Evolutionary conservation across 257 asterid species (phyloP).

Genomic region (Ocimum tenuiflorum): DNA sequence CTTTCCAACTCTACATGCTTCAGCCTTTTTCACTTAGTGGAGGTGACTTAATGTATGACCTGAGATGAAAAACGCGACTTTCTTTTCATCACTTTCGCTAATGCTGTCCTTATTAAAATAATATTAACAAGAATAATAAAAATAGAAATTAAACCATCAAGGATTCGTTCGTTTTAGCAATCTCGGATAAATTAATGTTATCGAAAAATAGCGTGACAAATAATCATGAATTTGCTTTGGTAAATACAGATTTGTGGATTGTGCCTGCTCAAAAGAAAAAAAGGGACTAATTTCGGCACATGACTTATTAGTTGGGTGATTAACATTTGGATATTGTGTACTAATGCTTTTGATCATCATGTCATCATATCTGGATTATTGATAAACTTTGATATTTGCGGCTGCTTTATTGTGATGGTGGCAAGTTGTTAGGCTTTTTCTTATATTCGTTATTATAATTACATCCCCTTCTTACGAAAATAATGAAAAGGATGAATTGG

Average conservation of each 20-base stretch:
- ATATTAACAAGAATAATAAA: too few relatives aligned
- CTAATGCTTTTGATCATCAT: constrained; percentile 3
- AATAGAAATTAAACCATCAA: too few relatives aligned
- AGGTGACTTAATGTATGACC: constrained; percentile 20
- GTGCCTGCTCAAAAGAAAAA: constrained; percentile 7
- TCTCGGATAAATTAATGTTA: not conserved
- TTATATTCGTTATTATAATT: too few relatives aligned
- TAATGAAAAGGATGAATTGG: too few relatives aligned
- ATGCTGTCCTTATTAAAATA: too few relatives aligned
- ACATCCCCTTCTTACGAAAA: too few relatives aligned
- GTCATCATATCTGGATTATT: constrained; percentile 6
- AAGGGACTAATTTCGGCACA: constrained; percentile 17
- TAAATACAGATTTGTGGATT: constrained; percentile 6
- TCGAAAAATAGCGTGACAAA: constrained; percentile 15
- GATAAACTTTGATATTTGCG: not conserved
- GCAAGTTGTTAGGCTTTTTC: not conserved
- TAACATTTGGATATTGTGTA: not conserved
- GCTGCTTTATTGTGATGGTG: not conserved
- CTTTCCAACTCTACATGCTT: constrained; percentile 30
- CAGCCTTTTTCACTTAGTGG: not conserved
- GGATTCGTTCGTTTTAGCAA: too few relatives aligned
- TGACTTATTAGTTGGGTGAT: constrained; percentile 14
- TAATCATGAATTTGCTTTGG: not conserved
- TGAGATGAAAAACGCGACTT: constrained; percentile 31
- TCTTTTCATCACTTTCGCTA: constrained; percentile 20